phyloP scores from a whole-genome alignment of 495 filamentous ascomycete genomes.

The Staphylotrichum tortipilum region DNA sequence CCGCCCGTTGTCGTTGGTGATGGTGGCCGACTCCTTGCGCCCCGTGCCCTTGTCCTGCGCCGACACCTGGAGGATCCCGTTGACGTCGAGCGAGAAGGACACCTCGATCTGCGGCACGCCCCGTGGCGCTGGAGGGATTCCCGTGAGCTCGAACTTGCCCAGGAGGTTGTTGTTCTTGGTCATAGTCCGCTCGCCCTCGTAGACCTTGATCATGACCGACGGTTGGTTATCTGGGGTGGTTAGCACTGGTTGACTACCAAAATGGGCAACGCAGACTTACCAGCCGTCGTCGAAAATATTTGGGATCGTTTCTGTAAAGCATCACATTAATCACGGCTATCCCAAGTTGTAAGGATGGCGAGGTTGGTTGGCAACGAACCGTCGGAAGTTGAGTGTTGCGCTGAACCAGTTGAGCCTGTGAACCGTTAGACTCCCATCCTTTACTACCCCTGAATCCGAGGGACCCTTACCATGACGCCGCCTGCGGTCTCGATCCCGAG shows the following conservation, averaged over 20 bases:
- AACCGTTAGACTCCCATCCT: neutral
- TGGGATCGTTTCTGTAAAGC: slow-evolving; percentile 59
- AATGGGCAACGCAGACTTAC: neutral
- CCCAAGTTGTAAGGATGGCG: neutral
- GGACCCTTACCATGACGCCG: slow-evolving; percentile 59
- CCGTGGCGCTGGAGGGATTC: slow-evolving; percentile 81
- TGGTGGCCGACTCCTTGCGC: slow-evolving; percentile 82
- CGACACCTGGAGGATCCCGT: slow-evolving; percentile 87
- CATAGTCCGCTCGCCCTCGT: slow-evolving; percentile 84
- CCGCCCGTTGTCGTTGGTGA: slow-evolving; percentile 87
- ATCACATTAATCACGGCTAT: neutral
- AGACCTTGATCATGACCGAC: slow-evolving; percentile 86
- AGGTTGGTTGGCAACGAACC: slow-evolving; percentile 5
- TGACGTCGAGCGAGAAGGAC: slow-evolving; percentile 86
- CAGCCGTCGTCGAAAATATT: slow-evolving; percentile 84
- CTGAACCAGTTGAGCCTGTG: slow-evolving; percentile 71
- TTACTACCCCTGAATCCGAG: neutral
- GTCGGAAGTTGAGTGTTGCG: slow-evolving; percentile 87
- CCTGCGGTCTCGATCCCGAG: slow-evolving; percentile 95
- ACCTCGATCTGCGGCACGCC: slow-evolving; percentile 94
- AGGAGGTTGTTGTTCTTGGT: slow-evolving; percentile 89
- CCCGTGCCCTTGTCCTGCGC: slow-evolving; percentile 89
- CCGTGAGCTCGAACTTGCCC: slow-evolving; percentile 89
- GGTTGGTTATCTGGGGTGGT: slow-evolving; percentile 68
- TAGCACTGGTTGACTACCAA: too few relatives aligned